Conservation (phyloP, 148 eudicot genomes). For the Selenicereus undatus region DNA sequence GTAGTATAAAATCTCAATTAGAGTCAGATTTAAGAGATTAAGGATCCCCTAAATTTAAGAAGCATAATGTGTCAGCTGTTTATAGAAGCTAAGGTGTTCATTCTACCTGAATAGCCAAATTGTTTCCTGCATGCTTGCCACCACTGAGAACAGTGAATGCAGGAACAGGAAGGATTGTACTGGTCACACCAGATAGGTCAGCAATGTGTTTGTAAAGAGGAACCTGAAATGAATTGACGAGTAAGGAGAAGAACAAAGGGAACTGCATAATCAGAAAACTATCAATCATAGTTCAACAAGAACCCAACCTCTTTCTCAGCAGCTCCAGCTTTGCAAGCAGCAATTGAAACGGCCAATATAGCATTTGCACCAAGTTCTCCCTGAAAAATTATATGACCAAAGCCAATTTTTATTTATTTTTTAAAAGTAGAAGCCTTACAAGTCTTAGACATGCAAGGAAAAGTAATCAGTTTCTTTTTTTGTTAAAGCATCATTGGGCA, state of each 20-base stretch:
- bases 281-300: slow-evolving; percentile 13
- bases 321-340: slow-evolving; percentile 99
- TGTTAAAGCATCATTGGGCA: background rate
- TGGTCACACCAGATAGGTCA: slow-evolving; percentile 78
- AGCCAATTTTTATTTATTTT: background rate
- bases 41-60: background rate
- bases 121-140: slow-evolving; percentile 88
- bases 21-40: background rate
- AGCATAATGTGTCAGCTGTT: background rate
- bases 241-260: background rate
- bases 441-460: slow-evolving; percentile 2
- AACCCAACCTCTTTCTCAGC: slow-evolving; percentile 81
- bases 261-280: slow-evolving; percentile 11
- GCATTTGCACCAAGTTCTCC: slow-evolving; percentile 98
- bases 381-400: slow-evolving; percentile 35
- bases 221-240: slow-evolving; percentile 47
- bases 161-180: slow-evolving; percentile 74
- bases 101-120: slow-evolving; percentile 75
- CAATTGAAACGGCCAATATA: slow-evolving; percentile 88
- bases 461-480: background rate
- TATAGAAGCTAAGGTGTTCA: background rate
- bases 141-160: slow-evolving; percentile 84
- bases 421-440: background rate
- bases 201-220: slow-evolving; percentile 90
- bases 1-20: slow-evolving; percentile 3